Conservation (phyloP, 2,329 filamentous ascomycete species). For the Aspergillus novoparasiticus region DNA sequence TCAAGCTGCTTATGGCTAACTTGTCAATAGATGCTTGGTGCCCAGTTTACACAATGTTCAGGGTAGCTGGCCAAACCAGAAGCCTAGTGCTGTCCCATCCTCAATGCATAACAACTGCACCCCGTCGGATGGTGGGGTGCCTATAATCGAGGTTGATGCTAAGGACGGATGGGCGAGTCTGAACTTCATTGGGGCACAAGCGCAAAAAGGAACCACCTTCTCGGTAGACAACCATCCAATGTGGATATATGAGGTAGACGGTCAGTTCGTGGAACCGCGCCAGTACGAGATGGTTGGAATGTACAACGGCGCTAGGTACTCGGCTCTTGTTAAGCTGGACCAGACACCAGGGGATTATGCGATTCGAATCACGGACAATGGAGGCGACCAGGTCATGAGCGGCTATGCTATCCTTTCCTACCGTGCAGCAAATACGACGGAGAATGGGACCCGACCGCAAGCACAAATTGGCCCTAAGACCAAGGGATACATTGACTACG, state of each 20-base stretch:
- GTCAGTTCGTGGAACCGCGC: not conserved
- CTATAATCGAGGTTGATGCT: not conserved
- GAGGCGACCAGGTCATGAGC: not conserved
- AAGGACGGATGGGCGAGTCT: conserved; percentile 1
- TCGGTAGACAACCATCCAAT: conserved; percentile 1
- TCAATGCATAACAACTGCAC: conserved; percentile 2
- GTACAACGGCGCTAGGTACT: conserved; percentile 2
- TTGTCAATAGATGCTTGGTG: not conserved
- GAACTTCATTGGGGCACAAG: not conserved
- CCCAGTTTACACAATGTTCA: not conserved
- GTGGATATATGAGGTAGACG: conserved; percentile 3
- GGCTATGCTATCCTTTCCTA: conserved; percentile 2
- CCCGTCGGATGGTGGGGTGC: not conserved
- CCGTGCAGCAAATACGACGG: not conserved
- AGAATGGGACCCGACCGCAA: not conserved
- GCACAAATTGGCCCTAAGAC: not conserved
- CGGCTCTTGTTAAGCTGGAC: not conserved
- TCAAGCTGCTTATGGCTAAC: not conserved
- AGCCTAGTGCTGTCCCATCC: not conserved
- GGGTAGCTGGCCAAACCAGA: not conserved
- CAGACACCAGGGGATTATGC: not conserved
- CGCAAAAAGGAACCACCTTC: conserved; percentile 1
- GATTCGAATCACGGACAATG: not conserved
- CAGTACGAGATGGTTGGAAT: conserved; percentile 3
- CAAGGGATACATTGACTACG: conserved; percentile 1